Conservation (phyloP, 768 basidiomycete genomes). For the Tulasnella sp. region DNA sequence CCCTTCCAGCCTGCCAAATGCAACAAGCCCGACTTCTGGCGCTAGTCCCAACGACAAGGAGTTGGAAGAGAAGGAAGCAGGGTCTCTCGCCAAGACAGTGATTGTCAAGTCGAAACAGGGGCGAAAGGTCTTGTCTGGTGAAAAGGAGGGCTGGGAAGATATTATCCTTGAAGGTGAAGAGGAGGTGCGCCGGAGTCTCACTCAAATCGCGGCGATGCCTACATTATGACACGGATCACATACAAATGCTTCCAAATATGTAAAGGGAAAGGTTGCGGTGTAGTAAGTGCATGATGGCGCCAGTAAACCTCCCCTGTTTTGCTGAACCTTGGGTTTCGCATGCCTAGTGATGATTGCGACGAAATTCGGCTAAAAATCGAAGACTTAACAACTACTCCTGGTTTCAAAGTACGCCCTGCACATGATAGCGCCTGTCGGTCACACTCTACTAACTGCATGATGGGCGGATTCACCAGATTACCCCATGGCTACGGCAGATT, state of each 20-base stretch:
- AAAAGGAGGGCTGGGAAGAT: too few species aligned
- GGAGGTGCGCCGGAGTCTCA: constrained; percentile 29
- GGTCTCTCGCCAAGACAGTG: too few species aligned
- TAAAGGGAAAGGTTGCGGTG: constrained; percentile 23
- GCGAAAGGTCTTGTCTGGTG: too few species aligned
- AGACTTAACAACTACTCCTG: constrained; percentile 30
- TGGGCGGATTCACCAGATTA: constrained; percentile 22
- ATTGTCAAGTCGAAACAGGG: too few species aligned
- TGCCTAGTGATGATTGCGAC: constrained; percentile 34
- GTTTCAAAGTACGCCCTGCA: constrained; percentile 29
- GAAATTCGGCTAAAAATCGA: constrained; percentile 38
- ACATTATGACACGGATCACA: too few species aligned
- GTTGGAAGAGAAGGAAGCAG: too few species aligned
- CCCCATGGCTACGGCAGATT: constrained; percentile 37
- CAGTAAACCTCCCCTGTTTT: neutral
- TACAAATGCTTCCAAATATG: neutral
- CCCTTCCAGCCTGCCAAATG: too few species aligned
- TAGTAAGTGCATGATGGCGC: constrained; percentile 20
- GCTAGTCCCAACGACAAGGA: too few species aligned
- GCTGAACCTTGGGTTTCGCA: neutral
- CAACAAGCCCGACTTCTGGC: too few species aligned
- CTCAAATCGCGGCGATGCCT: too few species aligned
- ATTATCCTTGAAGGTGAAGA: constrained; percentile 32
- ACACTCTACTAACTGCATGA: neutral
- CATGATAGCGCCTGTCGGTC: neutral